Percentiles rank a stretch among this genome's conserved stretches.
Conservation (phyloP, 2,329 filamentous ascomycete genomes). For the Huntiella abstrusa region DNA sequence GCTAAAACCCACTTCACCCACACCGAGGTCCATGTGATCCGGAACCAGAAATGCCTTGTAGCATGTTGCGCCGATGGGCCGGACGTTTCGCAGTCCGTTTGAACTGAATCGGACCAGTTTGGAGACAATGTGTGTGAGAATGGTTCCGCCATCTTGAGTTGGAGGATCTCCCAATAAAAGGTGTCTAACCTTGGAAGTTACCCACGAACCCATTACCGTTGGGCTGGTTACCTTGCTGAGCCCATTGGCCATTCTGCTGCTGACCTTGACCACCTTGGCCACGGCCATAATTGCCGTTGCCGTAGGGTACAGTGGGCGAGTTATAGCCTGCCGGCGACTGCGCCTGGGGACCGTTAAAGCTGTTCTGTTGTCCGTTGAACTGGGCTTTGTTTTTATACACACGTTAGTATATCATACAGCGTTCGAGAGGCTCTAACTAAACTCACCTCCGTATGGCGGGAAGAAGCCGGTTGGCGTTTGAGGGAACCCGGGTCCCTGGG, state of each 20-base stretch:
- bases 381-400: constrained; percentile 21
- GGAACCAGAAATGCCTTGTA: too few relatives aligned
- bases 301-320: constrained; percentile 53
- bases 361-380: constrained; percentile 47
- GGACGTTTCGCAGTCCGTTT: too few relatives aligned
- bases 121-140: background rate
- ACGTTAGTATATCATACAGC: background rate
- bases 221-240: constrained; percentile 18
- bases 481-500: constrained; percentile 52
- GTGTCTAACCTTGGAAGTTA: constrained; percentile 37
- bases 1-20: too few relatives aligned
- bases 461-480: constrained; percentile 71
- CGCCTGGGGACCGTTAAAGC: constrained; percentile 38
- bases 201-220: constrained; percentile 36
- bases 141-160: constrained; percentile 1
- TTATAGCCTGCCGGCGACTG: constrained; percentile 44
- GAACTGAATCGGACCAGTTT: too few relatives aligned
- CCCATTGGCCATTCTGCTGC: constrained; percentile 38
- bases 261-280: constrained; percentile 31
- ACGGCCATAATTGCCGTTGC: constrained; percentile 64
- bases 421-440: background rate
- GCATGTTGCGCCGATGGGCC: too few relatives aligned
- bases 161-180: background rate
- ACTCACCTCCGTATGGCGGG: constrained; percentile 75
- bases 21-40: too few relatives aligned